Percentiles rank a stretch among this genome's conserved stretches.
These are phyloP conservation scores for Monosporascus ibericus DNA, from an alignment of 2,329 filamentous ascomycete genomes.

Conservation along the genomic window DNA sequence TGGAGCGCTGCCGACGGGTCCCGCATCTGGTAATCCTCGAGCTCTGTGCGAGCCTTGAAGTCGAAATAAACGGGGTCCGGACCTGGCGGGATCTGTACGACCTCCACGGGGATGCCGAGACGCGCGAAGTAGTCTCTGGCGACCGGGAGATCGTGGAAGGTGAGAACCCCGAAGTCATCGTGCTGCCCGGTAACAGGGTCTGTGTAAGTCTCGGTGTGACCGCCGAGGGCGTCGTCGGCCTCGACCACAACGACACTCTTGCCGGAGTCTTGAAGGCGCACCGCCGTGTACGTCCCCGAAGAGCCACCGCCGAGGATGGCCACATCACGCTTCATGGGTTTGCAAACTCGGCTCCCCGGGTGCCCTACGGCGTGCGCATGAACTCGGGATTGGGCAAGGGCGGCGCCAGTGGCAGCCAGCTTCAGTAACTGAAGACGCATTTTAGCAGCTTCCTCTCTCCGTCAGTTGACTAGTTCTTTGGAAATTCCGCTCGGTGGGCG, in stretches of 20 bases:
- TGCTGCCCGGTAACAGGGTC: not conserved
- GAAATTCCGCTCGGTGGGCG: too few relatives aligned
- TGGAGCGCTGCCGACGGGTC: not conserved
- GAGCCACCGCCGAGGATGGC: slow-evolving; percentile 36
- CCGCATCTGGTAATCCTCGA: not conserved
- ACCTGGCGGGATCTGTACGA: not conserved
- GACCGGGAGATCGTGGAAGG: not conserved
- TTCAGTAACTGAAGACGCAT: too few relatives aligned
- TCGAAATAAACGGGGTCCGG: not conserved
- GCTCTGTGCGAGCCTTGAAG: not conserved
- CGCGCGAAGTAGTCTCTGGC: not conserved
- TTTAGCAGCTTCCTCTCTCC: too few relatives aligned
- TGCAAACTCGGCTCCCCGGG: too few relatives aligned
- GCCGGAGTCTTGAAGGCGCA: slow-evolving; percentile 29
- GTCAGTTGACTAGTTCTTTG: too few relatives aligned
- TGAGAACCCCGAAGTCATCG: not conserved
- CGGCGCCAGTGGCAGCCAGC: too few relatives aligned
- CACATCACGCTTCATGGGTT: slow-evolving; percentile 11
- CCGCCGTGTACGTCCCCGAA: slow-evolving; percentile 33
- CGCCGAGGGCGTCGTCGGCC: slow-evolving; percentile 29
- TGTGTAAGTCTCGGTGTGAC: slow-evolving; percentile 36
- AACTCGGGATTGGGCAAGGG: too few relatives aligned
- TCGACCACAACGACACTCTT: slow-evolving; percentile 35
- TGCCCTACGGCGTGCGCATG: too few relatives aligned
- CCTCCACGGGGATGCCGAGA: not conserved